Conservation (phyloP, 2,329 filamentous ascomycete genomes). For the Fusarium circinatum region DNA sequence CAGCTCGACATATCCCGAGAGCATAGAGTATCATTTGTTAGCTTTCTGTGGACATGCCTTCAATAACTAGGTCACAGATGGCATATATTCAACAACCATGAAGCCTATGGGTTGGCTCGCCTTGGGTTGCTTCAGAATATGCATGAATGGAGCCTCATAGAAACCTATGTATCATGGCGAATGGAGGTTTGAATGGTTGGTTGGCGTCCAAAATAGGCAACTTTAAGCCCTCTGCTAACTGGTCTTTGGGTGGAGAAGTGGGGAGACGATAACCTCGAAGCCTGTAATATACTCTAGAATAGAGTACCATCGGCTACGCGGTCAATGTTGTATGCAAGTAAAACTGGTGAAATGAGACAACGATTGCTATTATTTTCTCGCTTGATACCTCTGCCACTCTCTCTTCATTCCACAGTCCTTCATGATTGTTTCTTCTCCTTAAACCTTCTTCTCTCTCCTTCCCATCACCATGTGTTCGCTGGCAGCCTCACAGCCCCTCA, state of each 20-base stretch:
- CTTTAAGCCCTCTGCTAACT: not conserved
- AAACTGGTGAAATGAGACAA: not conserved
- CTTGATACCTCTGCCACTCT: not conserved
- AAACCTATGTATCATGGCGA: not conserved
- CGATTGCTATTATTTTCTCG: not conserved
- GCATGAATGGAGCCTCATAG: not conserved
- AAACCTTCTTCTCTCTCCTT: not conserved
- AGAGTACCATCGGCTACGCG: not conserved
- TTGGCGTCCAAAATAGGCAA: slow-evolving; percentile 6
- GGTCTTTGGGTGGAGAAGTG: not conserved
- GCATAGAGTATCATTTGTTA: not conserved
- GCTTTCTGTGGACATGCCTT: too few relatives aligned
- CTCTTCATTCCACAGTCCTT: not conserved
- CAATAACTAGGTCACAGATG: not conserved
- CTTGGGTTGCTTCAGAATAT: not conserved
- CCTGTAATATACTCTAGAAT: not conserved
- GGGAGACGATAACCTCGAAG: not conserved
- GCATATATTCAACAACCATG: not conserved
- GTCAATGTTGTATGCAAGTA: not conserved
- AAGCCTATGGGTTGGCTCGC: too few relatives aligned
- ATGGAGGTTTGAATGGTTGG: not conserved
- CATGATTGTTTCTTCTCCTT: not conserved
- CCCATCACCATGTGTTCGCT: slow-evolving; percentile 34
- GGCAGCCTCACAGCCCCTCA: slow-evolving; percentile 25
- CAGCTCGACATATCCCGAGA: not conserved